Percentiles rank a stretch among this genome's conserved stretches.
phyloP scores from a whole-genome alignment of 2,329 filamentous ascomycete genomes.

The Pseudogymnoascus sp. region DNA sequence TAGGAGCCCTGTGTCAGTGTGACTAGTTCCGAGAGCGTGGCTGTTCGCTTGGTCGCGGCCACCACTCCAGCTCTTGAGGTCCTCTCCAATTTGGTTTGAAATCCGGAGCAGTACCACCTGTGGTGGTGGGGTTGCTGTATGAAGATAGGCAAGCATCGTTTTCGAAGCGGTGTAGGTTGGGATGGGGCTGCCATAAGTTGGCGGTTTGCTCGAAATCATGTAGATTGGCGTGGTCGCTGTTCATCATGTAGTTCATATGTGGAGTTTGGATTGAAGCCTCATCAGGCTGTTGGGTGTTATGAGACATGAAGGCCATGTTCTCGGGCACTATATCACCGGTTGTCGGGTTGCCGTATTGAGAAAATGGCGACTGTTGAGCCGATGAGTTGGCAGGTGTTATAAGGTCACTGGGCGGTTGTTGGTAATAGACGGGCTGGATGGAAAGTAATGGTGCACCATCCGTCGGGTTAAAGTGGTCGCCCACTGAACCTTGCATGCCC shows the following conservation, averaged over 20 bases:
- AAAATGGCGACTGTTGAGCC: not conserved
- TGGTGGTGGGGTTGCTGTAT: not conserved
- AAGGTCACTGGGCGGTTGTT: not conserved
- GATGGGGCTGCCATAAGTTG: not conserved
- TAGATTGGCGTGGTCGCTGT: not conserved
- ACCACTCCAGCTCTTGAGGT: not conserved
- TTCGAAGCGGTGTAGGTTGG: not conserved
- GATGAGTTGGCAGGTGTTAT: not conserved
- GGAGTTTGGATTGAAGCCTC: slow-evolving; percentile 41
- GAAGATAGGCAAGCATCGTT: not conserved
- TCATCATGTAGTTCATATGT: not conserved
- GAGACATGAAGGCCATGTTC: slow-evolving; percentile 4
- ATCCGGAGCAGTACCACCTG: not conserved
- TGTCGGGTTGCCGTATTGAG: not conserved
- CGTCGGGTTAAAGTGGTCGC: not conserved
- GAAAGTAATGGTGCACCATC: not conserved
- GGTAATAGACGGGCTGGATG: not conserved
- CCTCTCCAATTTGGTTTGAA: not conserved
- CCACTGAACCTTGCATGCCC: not conserved
- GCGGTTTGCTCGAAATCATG: not conserved
- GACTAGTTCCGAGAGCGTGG: not conserved
- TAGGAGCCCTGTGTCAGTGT: not conserved
- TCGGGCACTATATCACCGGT: not conserved
- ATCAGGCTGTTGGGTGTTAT: slow-evolving; percentile 53
- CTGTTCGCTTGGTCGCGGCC: not conserved